Base-by-base conservation (phyloP, 345 rosid genomes). In the Rhizophora apiculata region DNA sequence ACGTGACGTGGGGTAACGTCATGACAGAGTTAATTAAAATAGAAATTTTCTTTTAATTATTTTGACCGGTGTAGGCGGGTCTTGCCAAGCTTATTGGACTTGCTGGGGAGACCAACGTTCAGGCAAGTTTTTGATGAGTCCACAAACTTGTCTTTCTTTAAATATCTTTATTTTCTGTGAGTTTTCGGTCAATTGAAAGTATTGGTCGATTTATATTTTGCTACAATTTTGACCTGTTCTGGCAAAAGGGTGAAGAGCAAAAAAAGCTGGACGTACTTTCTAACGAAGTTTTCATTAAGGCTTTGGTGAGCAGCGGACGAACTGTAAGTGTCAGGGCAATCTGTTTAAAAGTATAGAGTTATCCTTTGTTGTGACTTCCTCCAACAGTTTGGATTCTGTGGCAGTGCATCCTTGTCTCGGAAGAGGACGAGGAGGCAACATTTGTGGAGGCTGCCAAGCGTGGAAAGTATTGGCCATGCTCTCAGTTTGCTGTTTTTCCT, bases 181-280 rank as follows among this genome's bases (percentile, higher is more conserved):
- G 51, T 65, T 70, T 62, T 26, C 29, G 56, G 60, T 32, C 0
- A 19, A 8, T 2, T 26, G 9, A 10, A 70, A 31, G 36, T 57
- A 6, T 24, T 6, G 58, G 18, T 13, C 58, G 39, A 21, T 24
- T 69, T 32, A 26, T 37, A 58, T 51, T 43, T 34, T 63, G 43
- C 31, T 34, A 58, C 2, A 43, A 43, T 62, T 63, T 57, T 43
- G 27, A 8, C 4, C 46, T 30, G 36, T 68, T 37, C 21, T 73
- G 64, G 69, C 31, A 48, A 30, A 70, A 90, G 99, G 99, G 99
- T 63, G 99, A 95, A 75, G 98, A 95, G 82, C 99, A 95, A 80
- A 95, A 95, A 92, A 92, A 95, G 57, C 79, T 95, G 69, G 98
- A 95, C 83, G 97, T 95, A 64, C 97, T 95, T 52, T 95, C 99